Evolutionary conservation across 2,329 filamentous ascomycete species (phyloP).

Genomic region (Dactylellina sp.): DNA sequence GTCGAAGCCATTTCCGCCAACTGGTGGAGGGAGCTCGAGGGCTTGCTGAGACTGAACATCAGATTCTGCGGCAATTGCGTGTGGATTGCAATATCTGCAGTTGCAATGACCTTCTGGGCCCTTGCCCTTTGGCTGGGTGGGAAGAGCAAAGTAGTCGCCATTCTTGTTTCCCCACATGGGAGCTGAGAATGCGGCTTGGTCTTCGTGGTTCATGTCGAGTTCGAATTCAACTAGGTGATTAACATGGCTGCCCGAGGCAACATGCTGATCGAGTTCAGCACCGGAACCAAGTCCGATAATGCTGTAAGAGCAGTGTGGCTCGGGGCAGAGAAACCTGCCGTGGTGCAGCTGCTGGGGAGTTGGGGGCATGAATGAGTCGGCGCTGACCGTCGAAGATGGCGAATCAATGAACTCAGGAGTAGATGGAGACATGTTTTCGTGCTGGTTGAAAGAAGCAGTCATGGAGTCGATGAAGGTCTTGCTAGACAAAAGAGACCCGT

Average conservation of each 20-base stretch:
- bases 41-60: constrained; percentile 39
- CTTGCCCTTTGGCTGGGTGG: constrained; percentile 51
- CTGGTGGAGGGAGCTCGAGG: constrained; percentile 49
- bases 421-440: constrained; percentile 52
- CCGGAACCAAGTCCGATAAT: constrained; percentile 46
- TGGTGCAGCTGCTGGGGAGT: constrained; percentile 49
- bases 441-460: constrained; percentile 51
- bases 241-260: constrained; percentile 45
- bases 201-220: constrained; percentile 48
- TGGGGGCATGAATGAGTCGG: constrained; percentile 54
- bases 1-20: constrained; percentile 51
- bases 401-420: constrained; percentile 55
- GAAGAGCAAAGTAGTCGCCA: constrained; percentile 47
- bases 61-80: constrained; percentile 16
- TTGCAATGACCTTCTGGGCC: constrained; percentile 31
- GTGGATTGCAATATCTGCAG: constrained; percentile 55
- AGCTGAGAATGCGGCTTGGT: constrained; percentile 40
- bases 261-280: constrained; percentile 50
- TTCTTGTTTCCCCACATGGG: constrained; percentile 49
- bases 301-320: constrained; percentile 51
- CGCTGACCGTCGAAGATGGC: constrained; percentile 49
- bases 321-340: constrained; percentile 49
- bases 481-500: constrained; percentile 50
- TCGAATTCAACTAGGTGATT: constrained; percentile 52
- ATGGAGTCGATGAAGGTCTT: constrained; percentile 56